Base-by-base conservation (phyloP, 495 filamentous ascomycete genomes). In the Penicillium roqueforti region DNA sequence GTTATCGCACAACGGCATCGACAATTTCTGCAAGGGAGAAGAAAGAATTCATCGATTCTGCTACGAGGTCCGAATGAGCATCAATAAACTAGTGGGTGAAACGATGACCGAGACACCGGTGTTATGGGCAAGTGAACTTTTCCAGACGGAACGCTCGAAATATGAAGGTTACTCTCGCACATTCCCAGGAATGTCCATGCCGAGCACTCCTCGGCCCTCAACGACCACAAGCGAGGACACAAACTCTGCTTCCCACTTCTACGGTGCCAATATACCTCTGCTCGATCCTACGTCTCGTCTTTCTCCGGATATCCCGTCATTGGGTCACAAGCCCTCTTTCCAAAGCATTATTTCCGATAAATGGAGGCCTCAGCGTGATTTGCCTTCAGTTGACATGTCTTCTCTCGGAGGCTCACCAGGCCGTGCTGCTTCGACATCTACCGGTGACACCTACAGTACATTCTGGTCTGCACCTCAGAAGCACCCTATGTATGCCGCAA, bases 21-120 rank as follows among this genome's bases (percentile, higher is more conserved):
- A 93, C 68, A 97, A 96, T 61, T 92, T 97, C 69, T 98, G 93
- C 74, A 87, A 85, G 61, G 93, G 92, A 16, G 93, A 98, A 64
- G 93, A 98, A 72, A 76, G 93, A 32, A 95, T 98, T 47, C 93
- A 98, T 65, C 83, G 91, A 14, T 95, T 98, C 66, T 95, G 86
- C 66, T 85, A 91, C 43, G 93, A 97, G 65, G 80, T 98, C 22
- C 88, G 93, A 51, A 87, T 79, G 51, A 95, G 89, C 58, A 85
- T 96, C 68, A 86, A 80, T 62, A 92, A 91, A 66, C 76, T 98
- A 1, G 87, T 95, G 18, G 90, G 91, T 34, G 87, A 93, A 49
- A 90, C 84, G 49, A 84, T 96, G 64, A 72, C 90, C 39, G 91
- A 95, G 38, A 88, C 89, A 1, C 91, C 93, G 7, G 90, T 96